Evolutionary conservation across 306 rosid species (phyloP).

Genomic region (Malus domestica): DNA sequence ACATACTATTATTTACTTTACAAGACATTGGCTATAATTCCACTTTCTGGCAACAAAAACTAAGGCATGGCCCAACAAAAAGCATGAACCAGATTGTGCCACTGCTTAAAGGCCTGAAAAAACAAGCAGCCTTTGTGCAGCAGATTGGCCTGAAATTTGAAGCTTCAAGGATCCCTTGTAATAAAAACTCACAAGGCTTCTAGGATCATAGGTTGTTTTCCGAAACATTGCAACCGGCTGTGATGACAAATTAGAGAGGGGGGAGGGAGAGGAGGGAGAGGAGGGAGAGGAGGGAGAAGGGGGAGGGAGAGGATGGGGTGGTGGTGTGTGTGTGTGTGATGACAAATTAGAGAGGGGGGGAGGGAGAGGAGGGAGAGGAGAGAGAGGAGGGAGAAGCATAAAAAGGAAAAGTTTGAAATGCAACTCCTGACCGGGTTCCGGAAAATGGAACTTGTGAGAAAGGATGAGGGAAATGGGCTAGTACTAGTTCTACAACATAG

Average conservation of each 20-base stretch:
- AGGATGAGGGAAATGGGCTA: background rate
- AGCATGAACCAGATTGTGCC: conserved; percentile 12
- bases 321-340: background rate
- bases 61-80: background rate
- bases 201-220: conserved; percentile 29
- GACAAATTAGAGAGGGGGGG: background rate
- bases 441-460: background rate
- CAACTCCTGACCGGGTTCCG: background rate
- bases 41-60: background rate
- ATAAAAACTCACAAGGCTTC: conserved; percentile 3
- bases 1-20: background rate
- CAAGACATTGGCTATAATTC: background rate
- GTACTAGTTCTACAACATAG: background rate
- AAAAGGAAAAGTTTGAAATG: background rate
- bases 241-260: conserved; percentile 1
- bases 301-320: too few relatives aligned
- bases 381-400: background rate
- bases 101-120: conserved; percentile 34
- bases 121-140: conserved; percentile 32
- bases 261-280: background rate
- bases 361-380: too few relatives aligned
- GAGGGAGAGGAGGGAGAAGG: too few relatives aligned
- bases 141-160: conserved; percentile 9
- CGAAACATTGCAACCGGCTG: conserved; percentile 39
- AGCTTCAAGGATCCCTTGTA: conserved; percentile 11